Evolutionary conservation across 768 basidiomycete species (phyloP), one percentile per base, ranked within the genome.

Genomic region (Mycena maculata): DNA sequence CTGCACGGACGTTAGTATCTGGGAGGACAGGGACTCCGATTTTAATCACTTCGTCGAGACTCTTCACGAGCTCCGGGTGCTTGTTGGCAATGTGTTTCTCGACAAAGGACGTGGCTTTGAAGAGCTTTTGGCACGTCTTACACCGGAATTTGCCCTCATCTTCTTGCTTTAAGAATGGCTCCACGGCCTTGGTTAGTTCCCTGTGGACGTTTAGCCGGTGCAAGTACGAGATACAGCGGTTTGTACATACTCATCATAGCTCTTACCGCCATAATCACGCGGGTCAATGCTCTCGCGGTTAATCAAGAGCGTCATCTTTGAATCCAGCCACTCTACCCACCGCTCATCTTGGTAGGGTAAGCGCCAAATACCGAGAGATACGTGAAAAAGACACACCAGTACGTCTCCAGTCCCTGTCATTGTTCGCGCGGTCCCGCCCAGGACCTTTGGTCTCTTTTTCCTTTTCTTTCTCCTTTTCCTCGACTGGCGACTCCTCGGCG

Each of bases 71-170:
- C 66, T 98, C 94, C 13, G 92, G 83, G 76, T 99, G 98, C 77
- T 99, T 99, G 77, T 96, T 95, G 15, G 91, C 88, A 67, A 99
- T 91, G 77, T 99, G 98, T 84, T 99, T 99, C 81, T 97, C 95
- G 52, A 99, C 93, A 80, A 98, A 99, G 27, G 96, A 90, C 36
- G 93, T 92, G 5, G 96, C 98, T 78, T 96, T 96, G 90, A 99
- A 99, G 23, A 99, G 85, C 82, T 99, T 99, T 80, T 90, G 91
- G 79, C 98, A 99, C 30, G 90, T 91, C 83, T 94, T 97, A 83
- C 98, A 99, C 69, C 98, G 87, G 82, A 93, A 99, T 77, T 98
- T 99, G 74, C 92, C 94, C 79, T 97, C 95, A 71, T 98, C 97
- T 79, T 99, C 97, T 76, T 95, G 93, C 80, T 96, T 96, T 77